Evolutionary conservation across 345 rosid genomes (phyloP).

Genomic region (Cardamine chenopodiifolia): DNA sequence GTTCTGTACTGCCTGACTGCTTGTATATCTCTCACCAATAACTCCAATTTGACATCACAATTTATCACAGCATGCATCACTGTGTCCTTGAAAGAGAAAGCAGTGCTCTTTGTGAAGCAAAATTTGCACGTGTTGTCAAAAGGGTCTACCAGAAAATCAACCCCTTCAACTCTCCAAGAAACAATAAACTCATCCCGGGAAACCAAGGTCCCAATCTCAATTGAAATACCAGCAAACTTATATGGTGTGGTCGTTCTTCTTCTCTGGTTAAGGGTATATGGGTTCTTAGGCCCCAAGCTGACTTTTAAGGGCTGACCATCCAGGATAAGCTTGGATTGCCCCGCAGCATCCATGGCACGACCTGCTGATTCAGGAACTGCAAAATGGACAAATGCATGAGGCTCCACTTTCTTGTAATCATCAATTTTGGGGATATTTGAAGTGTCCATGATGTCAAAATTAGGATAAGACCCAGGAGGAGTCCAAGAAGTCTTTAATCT

Average conservation of each 20-base stretch:
- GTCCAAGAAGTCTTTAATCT: slow-evolving; percentile 88
- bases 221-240: slow-evolving; percentile 53
- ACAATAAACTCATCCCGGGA: slow-evolving; percentile 57
- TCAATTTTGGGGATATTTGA: slow-evolving; percentile 42
- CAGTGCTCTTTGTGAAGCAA: slow-evolving; percentile 65
- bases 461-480: slow-evolving; percentile 77
- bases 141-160: slow-evolving; percentile 80
- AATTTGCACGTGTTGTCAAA: slow-evolving; percentile 76
- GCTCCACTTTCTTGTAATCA: slow-evolving; percentile 63
- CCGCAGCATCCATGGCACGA: slow-evolving; percentile 57
- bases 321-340: slow-evolving; percentile 50
- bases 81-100: slow-evolving; percentile 63
- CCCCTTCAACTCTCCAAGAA: slow-evolving; percentile 66
- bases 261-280: slow-evolving; percentile 62
- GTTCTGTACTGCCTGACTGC: slow-evolving; percentile 54
- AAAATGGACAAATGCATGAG: slow-evolving; percentile 92
- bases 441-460: slow-evolving; percentile 48
- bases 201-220: slow-evolving; percentile 71
- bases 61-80: slow-evolving; percentile 57
- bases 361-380: slow-evolving; percentile 50
- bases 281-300: slow-evolving; percentile 76
- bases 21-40: slow-evolving; percentile 68
- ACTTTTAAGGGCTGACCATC: slow-evolving; percentile 55
- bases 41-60: slow-evolving; percentile 84
- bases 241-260: slow-evolving; percentile 62